Conservation (phyloP, 306 rosid species). For the Acacia acuminata region DNA sequence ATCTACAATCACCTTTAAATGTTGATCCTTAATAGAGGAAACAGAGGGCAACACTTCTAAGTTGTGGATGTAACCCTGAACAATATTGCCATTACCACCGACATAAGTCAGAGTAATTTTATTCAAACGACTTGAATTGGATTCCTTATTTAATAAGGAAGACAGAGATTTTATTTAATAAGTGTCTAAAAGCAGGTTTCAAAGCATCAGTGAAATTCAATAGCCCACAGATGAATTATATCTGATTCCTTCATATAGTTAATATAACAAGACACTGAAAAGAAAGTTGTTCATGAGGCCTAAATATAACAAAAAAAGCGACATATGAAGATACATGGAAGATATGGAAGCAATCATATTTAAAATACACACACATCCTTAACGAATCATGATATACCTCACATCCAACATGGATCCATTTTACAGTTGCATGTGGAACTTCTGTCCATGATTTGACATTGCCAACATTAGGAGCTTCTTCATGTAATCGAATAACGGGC, state of each 20-base stretch:
- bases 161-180: constrained; percentile 40
- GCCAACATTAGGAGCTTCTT: constrained; percentile 51
- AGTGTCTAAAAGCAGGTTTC: constrained; percentile 16
- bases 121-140: constrained; percentile 35
- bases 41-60: constrained; percentile 45
- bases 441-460: constrained; percentile 45
- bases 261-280: neutral
- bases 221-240: constrained; percentile 10
- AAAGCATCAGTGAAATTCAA: constrained; percentile 10
- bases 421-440: constrained; percentile 50
- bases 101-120: constrained; percentile 58
- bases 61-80: constrained; percentile 72
- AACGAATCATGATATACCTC: constrained; percentile 58
- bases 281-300: neutral
- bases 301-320: neutral
- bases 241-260: constrained; percentile 1
- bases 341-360: neutral
- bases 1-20: constrained; percentile 53
- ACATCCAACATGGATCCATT: constrained; percentile 90
- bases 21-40: constrained; percentile 54
- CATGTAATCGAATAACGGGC: constrained; percentile 51
- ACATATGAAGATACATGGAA: neutral
- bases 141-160: constrained; percentile 41
- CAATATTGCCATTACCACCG: constrained; percentile 49
- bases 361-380: neutral